Evolutionary conservation across 495 filamentous ascomycete species (phyloP).

Genomic region (Aspergillus mulundensis): DNA sequence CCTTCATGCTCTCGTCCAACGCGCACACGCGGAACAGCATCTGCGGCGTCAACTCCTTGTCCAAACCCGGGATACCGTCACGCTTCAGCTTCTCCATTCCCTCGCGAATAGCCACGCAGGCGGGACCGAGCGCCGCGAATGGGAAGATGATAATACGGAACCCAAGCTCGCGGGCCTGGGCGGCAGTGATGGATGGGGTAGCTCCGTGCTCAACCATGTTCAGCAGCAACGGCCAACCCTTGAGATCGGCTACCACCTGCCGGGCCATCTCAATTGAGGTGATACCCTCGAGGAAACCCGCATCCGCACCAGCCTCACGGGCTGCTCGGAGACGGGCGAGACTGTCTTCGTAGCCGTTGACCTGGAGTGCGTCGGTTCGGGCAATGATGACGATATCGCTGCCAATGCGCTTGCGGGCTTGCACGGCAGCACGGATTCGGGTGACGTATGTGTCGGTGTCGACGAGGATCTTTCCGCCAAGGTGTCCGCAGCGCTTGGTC

Average conservation of each 20-base stretch:
- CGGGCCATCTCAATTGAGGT: slow-evolving; percentile 35
- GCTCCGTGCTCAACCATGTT: slow-evolving; percentile 65
- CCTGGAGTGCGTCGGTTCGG: slow-evolving; percentile 62
- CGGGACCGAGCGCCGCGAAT: slow-evolving; percentile 50
- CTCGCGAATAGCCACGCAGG: slow-evolving; percentile 48
- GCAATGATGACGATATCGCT: slow-evolving; percentile 68
- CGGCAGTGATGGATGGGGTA: slow-evolving; percentile 50
- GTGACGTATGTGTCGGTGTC: slow-evolving; percentile 45
- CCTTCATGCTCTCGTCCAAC: slow-evolving; percentile 51
- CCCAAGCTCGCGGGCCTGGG: slow-evolving; percentile 57
- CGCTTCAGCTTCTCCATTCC: slow-evolving; percentile 47
- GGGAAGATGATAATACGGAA: slow-evolving; percentile 63
- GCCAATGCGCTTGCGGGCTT: slow-evolving; percentile 45
- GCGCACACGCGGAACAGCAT: slow-evolving; percentile 58
- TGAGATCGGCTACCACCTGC: slow-evolving; percentile 46
- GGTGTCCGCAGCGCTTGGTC: slow-evolving; percentile 65
- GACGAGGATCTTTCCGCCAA: slow-evolving; percentile 61
- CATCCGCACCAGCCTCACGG: slow-evolving; percentile 56
- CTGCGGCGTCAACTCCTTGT: slow-evolving; percentile 46
- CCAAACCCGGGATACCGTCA: slow-evolving; percentile 44
- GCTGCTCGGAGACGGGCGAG: slow-evolving; percentile 53
- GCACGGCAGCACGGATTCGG: slow-evolving; percentile 55
- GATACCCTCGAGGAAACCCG: slow-evolving; percentile 54
- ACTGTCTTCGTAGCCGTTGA: slow-evolving; percentile 58
- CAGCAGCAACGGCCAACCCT: slow-evolving; percentile 56